Evolutionary conservation across 106 monocot species (phyloP).

Genomic region (Apostasia shenzhenica): DNA sequence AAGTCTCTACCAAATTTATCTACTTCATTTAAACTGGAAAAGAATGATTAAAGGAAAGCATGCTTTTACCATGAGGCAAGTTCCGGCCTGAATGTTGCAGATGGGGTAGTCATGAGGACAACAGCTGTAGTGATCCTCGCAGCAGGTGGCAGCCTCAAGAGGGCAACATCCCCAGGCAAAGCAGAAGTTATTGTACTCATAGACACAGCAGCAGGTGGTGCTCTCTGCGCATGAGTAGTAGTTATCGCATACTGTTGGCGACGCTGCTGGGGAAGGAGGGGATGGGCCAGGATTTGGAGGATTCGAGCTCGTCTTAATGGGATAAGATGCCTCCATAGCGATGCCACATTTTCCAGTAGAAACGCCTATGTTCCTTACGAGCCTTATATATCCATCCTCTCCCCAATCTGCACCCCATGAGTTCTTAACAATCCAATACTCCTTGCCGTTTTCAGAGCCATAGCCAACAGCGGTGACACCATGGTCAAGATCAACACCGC

Average conservation of each 20-base stretch:
- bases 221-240: slow-evolving; percentile 7
- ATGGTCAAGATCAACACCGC: slow-evolving; percentile 49
- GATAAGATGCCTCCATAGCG: slow-evolving; percentile 46
- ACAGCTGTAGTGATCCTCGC: slow-evolving; percentile 32
- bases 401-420: slow-evolving; percentile 65
- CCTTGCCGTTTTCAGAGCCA: slow-evolving; percentile 44
- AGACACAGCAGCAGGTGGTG: slow-evolving; percentile 19
- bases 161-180: slow-evolving; percentile 45
- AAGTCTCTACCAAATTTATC: neutral
- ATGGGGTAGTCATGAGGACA: slow-evolving; percentile 32
- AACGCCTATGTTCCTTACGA: slow-evolving; percentile 29
- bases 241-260: slow-evolving; percentile 11
- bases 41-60: neutral
- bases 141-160: slow-evolving; percentile 27
- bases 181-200: slow-evolving; percentile 8
- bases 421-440: slow-evolving; percentile 78
- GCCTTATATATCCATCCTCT: slow-evolving; percentile 47
- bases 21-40: neutral
- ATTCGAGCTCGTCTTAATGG: slow-evolving; percentile 20
- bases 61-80: slow-evolving; percentile 15
- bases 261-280: slow-evolving; percentile 6
- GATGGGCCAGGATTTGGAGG: slow-evolving; percentile 10
- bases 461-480: slow-evolving; percentile 65
- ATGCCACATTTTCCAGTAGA: neutral
- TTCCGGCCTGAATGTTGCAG: slow-evolving; percentile 21